These are phyloP conservation scores for Neoboletus subvelutipes DNA, from an alignment of 768 basidiomycete genomes.

Conservation along the genomic window DNA sequence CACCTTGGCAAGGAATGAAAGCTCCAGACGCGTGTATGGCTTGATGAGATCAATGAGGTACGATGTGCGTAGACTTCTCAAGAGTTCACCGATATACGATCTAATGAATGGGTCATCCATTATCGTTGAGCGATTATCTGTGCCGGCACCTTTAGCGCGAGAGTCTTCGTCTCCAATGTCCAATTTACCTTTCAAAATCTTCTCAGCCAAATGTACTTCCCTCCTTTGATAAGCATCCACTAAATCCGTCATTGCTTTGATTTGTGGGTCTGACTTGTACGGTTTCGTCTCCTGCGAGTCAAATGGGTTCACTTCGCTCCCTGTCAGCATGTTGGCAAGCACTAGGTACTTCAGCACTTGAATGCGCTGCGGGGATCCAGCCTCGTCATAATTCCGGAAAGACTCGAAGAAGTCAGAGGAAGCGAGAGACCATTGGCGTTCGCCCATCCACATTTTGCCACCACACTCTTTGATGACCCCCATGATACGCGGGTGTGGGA, in stretches of 20 bases:
- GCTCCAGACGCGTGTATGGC: constrained; percentile 92
- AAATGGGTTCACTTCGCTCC: constrained; percentile 98
- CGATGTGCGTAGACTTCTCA: constrained; percentile 91
- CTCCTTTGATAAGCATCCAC: constrained; percentile 96
- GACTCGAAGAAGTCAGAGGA: constrained; percentile 99
- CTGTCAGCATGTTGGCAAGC: constrained; percentile 96
- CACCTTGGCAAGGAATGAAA: constrained; percentile 91
- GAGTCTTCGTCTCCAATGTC: not conserved
- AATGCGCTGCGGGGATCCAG: constrained; percentile 92
- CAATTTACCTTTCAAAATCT: constrained; percentile 77
- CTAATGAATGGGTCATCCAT: constrained; percentile 96
- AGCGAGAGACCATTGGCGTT: constrained; percentile 98
- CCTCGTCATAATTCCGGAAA: constrained; percentile 98
- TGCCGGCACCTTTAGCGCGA: not conserved
- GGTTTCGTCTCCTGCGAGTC: constrained; percentile 99
- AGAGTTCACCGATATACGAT: constrained; percentile 93
- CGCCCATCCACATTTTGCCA: constrained; percentile 99
- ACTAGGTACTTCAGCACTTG: constrained; percentile 99
- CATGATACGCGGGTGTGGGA: constrained; percentile 98
- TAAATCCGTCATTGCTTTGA: constrained; percentile 96
- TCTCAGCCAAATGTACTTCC: constrained; percentile 97
- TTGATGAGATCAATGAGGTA: constrained; percentile 98
- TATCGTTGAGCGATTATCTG: constrained; percentile 93
- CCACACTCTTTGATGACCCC: constrained; percentile 99
- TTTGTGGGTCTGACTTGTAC: constrained; percentile 93